phyloP scores from a whole-genome alignment of 192 early-diverging fungal genomes.

The Entomortierella beljakovae region DNA sequence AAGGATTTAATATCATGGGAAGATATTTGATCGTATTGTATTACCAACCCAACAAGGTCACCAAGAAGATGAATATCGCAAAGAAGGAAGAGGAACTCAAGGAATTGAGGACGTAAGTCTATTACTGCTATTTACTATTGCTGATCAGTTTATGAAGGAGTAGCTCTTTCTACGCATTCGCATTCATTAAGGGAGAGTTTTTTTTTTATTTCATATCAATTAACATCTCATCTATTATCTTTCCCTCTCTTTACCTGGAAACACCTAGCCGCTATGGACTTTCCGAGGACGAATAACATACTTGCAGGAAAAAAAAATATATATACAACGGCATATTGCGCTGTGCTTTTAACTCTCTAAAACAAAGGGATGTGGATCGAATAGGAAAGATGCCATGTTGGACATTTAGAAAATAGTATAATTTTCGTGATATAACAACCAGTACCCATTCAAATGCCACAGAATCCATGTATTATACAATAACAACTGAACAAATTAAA shows the following conservation, averaged over 20 bases:
- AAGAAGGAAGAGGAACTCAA: constrained; percentile 81
- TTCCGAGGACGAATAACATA: constrained; percentile 44
- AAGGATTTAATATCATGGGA: constrained; percentile 96
- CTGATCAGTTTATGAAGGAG: no score
- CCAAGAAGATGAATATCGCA: constrained; percentile 83
- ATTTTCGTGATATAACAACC: no score
- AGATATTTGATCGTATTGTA: constrained; percentile 96
- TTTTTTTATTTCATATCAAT: no score
- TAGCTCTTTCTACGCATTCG: no score
- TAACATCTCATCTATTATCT: neutral
- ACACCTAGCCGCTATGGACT: constrained; percentile 54
- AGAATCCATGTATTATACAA: constrained; percentile 20
- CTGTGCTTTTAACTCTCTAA: neutral
- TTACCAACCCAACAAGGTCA: constrained; percentile 83
- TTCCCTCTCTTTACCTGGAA: constrained; percentile 1
- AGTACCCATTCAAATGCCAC: no score
- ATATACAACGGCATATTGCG: no score
- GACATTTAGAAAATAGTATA: no score
- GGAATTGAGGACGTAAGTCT: constrained; percentile 74
- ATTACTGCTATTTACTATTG: neutral
- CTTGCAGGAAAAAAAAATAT: neutral
- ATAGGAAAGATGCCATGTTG: no score
- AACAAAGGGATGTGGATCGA: no score
- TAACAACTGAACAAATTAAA: neutral
- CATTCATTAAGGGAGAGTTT: no score